These are phyloP conservation scores for Picea sitchensis DNA, from an alignment of 75 land plant genomes.

Conservation along the genomic window DNA sequence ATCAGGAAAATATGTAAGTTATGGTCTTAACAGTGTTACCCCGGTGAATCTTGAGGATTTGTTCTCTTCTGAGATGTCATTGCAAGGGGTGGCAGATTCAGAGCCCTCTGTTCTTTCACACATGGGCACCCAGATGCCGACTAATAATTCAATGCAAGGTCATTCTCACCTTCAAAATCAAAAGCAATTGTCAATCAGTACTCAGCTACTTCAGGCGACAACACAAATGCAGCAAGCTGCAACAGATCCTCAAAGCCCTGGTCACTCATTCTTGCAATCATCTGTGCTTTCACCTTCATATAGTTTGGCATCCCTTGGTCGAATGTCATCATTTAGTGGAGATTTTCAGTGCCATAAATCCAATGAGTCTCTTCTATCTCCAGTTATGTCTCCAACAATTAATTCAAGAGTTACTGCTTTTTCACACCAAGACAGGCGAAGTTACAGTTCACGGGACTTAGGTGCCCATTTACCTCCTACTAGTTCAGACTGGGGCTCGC, in stretches of 20 bases:
- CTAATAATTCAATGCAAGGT: conserved; percentile 12
- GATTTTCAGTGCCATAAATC: conserved; percentile 1
- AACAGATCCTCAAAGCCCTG: conserved; percentile 1
- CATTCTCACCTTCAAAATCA: conserved; percentile 11
- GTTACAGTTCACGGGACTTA: conserved; percentile 27
- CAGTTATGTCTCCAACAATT: conserved; percentile 17
- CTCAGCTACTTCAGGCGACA: conserved; percentile 6
- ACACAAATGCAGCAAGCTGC: background rate
- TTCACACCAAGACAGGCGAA: conserved; percentile 20
- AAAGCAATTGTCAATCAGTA: conserved; percentile 7
- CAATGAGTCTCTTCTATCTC: conserved; percentile 12
- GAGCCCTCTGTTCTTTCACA: conserved; percentile 7
- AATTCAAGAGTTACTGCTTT: conserved; percentile 24
- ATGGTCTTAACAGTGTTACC: background rate
- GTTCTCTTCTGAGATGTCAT: conserved; percentile 11
- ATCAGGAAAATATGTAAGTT: conserved; percentile 3
- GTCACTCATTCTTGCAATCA: background rate
- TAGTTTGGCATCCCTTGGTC: conserved; percentile 9
- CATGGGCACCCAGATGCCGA: background rate
- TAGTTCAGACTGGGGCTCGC: conserved; percentile 63
- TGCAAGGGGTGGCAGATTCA: background rate
- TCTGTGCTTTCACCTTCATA: background rate
- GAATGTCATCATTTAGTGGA: conserved; percentile 13
- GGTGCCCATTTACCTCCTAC: conserved; percentile 4
- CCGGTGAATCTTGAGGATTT: conserved; percentile 17